Evolutionary conservation across 106 monocot genomes (phyloP), one percentile per base, ranked within the genome.

Genomic region (Phalaenopsis equestris): DNA sequence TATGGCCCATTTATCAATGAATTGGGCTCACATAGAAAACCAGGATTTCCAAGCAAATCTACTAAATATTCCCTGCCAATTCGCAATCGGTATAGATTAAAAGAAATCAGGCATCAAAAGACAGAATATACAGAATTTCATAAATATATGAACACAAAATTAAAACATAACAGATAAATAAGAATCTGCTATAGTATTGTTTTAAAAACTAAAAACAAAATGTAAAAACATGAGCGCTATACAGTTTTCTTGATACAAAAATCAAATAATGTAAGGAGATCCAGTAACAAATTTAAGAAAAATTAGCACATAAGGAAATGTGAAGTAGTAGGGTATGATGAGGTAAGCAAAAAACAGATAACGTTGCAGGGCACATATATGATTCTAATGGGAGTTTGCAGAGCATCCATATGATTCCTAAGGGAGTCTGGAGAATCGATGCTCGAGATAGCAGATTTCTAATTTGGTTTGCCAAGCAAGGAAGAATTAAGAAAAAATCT

Each of bases 41-140:
- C 98, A 67, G 94, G 90, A 18, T 84, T 90, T 48, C 88, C 86
- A 80, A 98, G 87, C 77, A 98, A 83, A 87, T 98, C 98, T 83
- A 98, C 98, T 72, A 94, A 67, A 83, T 84, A 94, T 85, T 98
- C 98, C 94, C 98, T 98, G 90, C 49, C 56, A 86, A 76, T 38
- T 78, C 16, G 58, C 16, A 79, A 37, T 70, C 43, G 24, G 43
- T 42, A 42, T 43, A 42, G 21, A 42, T 42, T 74, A 42, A 42
- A 19, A 74, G 36, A 74, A 74, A 74, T 8, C 4, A 43, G 41
- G n/a, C 4, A 45, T 19, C 6, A 42, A 9, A 42, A 43, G 19
- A 45, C 2, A 6, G 4, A 41, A 74, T 18, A 45, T 74, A 74
- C 37, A 45, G 1, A 74, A 74, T 45, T 45, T 70, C 36, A 39